Conservation (phyloP, 208 protist genomes). For the Willaertia magna region DNA sequence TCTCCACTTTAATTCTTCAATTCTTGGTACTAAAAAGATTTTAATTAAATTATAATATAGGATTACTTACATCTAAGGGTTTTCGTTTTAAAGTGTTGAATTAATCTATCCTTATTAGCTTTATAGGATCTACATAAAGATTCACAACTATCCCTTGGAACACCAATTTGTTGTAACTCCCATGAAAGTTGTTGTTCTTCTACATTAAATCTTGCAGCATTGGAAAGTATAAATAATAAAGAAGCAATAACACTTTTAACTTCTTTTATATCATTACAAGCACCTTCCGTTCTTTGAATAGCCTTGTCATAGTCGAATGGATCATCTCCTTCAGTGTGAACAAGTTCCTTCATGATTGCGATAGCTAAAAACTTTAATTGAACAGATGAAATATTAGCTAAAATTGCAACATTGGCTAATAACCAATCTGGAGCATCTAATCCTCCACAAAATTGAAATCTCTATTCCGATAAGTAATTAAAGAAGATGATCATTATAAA, state of each 20-base stretch:
- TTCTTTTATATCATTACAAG: neutral
- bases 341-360: neutral
- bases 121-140: neutral
- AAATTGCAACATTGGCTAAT: neutral
- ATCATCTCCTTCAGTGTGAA: neutral
- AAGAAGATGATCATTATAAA: too few species aligned
- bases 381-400: neutral
- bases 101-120: neutral
- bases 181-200: neutral
- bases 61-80: neutral
- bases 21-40: neutral
- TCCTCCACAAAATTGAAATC: slow-evolving; percentile 8
- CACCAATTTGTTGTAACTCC: slow-evolving; percentile 10
- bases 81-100: neutral
- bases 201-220: neutral
- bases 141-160: neutral
- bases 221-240: neutral
- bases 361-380: neutral
- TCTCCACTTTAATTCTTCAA: neutral
- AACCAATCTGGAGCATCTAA: slow-evolving; percentile 12
- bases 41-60: neutral
- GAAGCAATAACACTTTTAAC: neutral
- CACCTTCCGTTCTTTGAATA: neutral
- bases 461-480: too few species aligned
- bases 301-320: neutral